Evolutionary conservation across 345 rosid genomes (phyloP).

Genomic region (Syzygium jambos): DNA sequence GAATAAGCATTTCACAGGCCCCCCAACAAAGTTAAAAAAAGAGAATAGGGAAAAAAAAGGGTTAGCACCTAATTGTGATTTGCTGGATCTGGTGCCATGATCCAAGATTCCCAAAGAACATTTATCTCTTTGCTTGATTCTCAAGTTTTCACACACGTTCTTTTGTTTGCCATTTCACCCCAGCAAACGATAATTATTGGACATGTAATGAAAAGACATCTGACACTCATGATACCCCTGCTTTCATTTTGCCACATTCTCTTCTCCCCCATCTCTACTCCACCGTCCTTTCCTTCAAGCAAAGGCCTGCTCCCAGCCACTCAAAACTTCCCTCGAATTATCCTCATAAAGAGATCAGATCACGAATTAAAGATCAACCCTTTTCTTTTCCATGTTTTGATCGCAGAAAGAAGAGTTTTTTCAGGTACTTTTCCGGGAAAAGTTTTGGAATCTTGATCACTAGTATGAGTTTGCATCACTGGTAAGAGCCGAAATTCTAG

Average conservation of each 20-base stretch:
- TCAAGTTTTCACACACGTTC: neutral
- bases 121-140: constrained; percentile 4
- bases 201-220: constrained; percentile 15
- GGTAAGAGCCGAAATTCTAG: neutral
- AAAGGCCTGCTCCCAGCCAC: neutral
- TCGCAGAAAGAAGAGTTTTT: neutral
- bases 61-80: constrained; percentile 14
- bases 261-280: neutral
- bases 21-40: neutral
- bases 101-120: constrained; percentile 4
- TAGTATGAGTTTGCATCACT: neutral
- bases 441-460: neutral
- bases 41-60: neutral
- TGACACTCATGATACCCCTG: neutral
- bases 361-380: neutral
- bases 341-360: neutral
- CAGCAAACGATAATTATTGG: neutral
- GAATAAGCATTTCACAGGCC: constrained; percentile 25
- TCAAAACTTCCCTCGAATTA: neutral
- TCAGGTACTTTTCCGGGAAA: neutral
- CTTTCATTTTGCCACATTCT: neutral
- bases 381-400: neutral
- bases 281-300: constrained; percentile 1
- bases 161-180: constrained; percentile 4
- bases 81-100: constrained; percentile 25